Base-by-base conservation (phyloP, 345 rosid species). In the Eucalyptus erythrocorys region DNA sequence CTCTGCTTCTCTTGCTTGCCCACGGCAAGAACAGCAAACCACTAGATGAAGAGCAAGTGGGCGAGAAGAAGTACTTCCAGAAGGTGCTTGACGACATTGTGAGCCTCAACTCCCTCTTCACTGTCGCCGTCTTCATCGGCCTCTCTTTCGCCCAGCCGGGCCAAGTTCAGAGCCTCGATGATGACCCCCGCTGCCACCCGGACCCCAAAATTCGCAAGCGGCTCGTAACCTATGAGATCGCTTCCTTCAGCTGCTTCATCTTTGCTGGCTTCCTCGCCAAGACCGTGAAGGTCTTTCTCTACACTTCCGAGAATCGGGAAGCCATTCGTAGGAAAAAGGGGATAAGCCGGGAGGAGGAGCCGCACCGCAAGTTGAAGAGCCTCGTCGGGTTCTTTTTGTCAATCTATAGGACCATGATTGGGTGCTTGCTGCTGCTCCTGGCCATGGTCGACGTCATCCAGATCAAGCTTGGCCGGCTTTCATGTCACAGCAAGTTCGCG, bases 161-260 rank as follows among this genome's bases (percentile, higher is more conserved):
- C 26, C 21, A 42, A 13, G 49, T 11, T 13, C 53, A 26, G 24
- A 85, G 43, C 48, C 68, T 88, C 32, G 68, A 85, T 10, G 15
- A 64, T 13, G 43, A 48, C 7, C 45, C 87, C 34, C n/a, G 40
- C 13, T 88, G 87, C 61, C 5, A 27, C 30, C 48, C 87, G 10
- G 85, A 66, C 66, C 11, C 71, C 61, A 16, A 5, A 6, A 10
- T 85, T 6, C 12, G 14, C 50, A 88, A 88, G 24, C 59, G 49
- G 47, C 86, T 88, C 8, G 90, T 88, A 12, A 17, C 8, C 16
- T 86, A 48, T n/a, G 90, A 85, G 57, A 88, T 88, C 49, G 87
- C 85, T 14, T 88, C 90, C 59, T 88, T 88, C 87, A 85, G 90
- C 66, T 88, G 87, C 85, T 88, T 88, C 66, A 40, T 88, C 27